Conservation (phyloP, 345 rosid genomes). For the Populus euphratica region DNA sequence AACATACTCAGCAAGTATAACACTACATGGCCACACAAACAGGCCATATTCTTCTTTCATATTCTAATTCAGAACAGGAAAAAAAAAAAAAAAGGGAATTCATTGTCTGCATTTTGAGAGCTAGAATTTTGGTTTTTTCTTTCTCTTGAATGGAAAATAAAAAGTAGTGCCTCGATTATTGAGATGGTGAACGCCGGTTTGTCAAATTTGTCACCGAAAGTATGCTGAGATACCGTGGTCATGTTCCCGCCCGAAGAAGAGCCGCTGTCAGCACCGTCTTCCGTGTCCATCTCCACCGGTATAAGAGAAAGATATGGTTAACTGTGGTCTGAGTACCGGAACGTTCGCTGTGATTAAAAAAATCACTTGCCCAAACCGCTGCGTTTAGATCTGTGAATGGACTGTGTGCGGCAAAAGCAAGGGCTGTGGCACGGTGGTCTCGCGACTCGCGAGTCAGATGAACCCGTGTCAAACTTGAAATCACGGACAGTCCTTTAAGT, state of each 20-base stretch:
- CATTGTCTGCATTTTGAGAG: not conserved
- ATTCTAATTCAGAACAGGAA: slow-evolving; percentile 32
- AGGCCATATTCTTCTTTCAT: slow-evolving; percentile 89
- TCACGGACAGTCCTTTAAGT: too few species aligned
- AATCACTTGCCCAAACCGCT: too few species aligned
- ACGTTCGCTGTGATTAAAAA: too few species aligned
- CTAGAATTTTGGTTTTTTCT: not conserved
- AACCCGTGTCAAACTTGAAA: too few species aligned
- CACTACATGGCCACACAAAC: slow-evolving; percentile 86
- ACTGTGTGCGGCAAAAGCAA: too few species aligned
- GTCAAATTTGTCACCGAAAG: slow-evolving; percentile 41
- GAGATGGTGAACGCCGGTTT: slow-evolving; percentile 49
- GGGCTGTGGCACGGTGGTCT: too few species aligned
- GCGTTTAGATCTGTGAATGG: too few species aligned
- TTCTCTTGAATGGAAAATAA: not conserved
- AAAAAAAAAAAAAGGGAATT: not conserved
- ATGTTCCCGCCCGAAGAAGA: slow-evolving; percentile 13
- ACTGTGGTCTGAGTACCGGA: too few species aligned
- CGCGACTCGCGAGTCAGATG: too few species aligned
- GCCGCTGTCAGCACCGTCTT: slow-evolving; percentile 10
- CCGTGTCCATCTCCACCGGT: not conserved
- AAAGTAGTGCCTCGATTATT: slow-evolving; percentile 55
- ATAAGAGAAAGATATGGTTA: too few species aligned
- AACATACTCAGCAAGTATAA: slow-evolving; percentile 80
- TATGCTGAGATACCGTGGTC: slow-evolving; percentile 55